These are phyloP conservation scores for Phylloporus sp. DNA, from an alignment of 768 basidiomycete species.

Conservation along the genomic window DNA sequence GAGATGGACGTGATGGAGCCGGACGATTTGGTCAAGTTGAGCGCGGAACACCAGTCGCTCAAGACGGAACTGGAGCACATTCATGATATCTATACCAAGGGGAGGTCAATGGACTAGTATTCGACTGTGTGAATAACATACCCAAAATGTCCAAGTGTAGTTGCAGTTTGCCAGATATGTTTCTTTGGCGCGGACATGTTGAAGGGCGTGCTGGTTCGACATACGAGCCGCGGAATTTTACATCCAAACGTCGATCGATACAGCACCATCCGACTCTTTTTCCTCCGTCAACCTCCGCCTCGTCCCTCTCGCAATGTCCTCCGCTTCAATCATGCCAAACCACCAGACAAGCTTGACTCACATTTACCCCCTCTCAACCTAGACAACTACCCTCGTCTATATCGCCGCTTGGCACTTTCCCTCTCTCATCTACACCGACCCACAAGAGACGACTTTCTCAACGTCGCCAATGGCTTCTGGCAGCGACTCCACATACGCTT, in stretches of 20 bases:
- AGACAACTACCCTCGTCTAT: conserved; percentile 76
- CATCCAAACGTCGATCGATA: conserved; percentile 50
- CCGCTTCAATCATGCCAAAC: conserved; percentile 17
- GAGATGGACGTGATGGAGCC: conserved; percentile 50
- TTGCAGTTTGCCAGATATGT: neutral
- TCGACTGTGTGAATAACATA: neutral
- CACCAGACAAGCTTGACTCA: conserved; percentile 6
- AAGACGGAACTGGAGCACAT: conserved; percentile 54
- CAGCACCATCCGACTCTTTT: conserved; percentile 53
- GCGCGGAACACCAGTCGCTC: conserved; percentile 40
- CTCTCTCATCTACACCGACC: conserved; percentile 76
- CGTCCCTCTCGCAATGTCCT: neutral
- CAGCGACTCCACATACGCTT: conserved; percentile 85
- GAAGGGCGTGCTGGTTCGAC: conserved; percentile 18
- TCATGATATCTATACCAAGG: conserved; percentile 33
- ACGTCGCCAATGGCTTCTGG: conserved; percentile 86
- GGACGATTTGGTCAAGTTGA: conserved; percentile 47
- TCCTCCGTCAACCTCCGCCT: conserved; percentile 32
- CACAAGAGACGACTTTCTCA: conserved; percentile 84
- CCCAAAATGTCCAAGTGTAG: conserved; percentile 1
- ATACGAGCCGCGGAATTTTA: conserved; percentile 20
- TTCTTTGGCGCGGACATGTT: conserved; percentile 11
- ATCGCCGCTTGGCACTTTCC: conserved; percentile 71
- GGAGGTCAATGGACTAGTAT: too few species aligned
- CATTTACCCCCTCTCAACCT: conserved; percentile 35